Evolutionary conservation across 768 basidiomycete species (phyloP).

Genomic region (Pleurotus tuoliensis): DNA sequence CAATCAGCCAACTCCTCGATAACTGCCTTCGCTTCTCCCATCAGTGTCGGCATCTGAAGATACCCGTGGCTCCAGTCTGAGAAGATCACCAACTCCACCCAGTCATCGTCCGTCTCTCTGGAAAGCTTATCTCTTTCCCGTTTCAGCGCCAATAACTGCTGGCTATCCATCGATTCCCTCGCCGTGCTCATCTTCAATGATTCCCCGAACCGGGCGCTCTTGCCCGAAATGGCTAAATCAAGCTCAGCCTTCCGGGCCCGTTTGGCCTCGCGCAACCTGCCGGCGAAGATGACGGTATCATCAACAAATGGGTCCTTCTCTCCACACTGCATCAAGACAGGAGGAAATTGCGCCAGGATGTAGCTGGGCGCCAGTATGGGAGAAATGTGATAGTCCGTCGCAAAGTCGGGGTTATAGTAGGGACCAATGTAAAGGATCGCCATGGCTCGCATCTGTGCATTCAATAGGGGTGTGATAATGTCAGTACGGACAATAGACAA

Average conservation of each 20-base stretch:
- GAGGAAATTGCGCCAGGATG: conserved; percentile 90
- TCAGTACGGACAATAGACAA: background rate
- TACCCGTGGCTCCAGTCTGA: conserved; percentile 98
- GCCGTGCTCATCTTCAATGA: conserved; percentile 55
- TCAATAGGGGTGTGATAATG: conserved; percentile 3
- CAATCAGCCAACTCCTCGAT: conserved; percentile 86
- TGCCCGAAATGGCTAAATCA: conserved; percentile 54
- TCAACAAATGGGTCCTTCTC: conserved; percentile 95
- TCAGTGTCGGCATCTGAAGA: conserved; percentile 88
- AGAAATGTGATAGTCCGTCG: conserved; percentile 92
- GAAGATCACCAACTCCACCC: conserved; percentile 92
- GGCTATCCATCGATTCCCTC: conserved; percentile 23
- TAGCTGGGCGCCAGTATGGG: conserved; percentile 85
- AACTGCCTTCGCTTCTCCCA: conserved; percentile 74
- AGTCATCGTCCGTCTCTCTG: conserved; percentile 82
- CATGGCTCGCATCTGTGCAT: conserved; percentile 95
- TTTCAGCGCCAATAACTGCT: conserved; percentile 37
- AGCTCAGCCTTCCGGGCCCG: conserved; percentile 74
- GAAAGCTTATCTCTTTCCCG: conserved; percentile 58
- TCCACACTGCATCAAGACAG: conserved; percentile 89
- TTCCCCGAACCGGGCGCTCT: conserved; percentile 61
- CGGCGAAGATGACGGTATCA: conserved; percentile 96
- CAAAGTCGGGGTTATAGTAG: conserved; percentile 89
- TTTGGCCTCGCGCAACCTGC: conserved; percentile 93
- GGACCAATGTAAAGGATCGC: conserved; percentile 96